These are phyloP conservation scores for Fraxinus pennsylvanica DNA, from an alignment of 257 asterid genomes.

Conservation along the genomic window DNA sequence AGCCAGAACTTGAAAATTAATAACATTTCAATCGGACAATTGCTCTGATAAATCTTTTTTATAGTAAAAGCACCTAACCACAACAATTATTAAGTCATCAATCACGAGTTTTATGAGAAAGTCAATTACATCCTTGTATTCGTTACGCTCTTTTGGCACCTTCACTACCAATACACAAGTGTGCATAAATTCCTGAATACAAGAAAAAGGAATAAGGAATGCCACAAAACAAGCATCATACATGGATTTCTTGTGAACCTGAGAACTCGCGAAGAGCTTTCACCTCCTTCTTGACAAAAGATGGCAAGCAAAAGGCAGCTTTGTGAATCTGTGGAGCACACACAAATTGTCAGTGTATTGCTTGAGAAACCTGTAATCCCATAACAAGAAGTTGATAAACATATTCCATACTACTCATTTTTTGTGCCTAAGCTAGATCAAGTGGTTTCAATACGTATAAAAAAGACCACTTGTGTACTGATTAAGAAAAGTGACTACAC, in stretches of 20 bases:
- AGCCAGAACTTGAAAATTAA: background rate
- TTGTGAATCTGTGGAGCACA: constrained; percentile 63
- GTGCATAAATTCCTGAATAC: background rate
- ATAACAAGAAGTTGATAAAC: no score
- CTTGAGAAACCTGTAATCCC: background rate
- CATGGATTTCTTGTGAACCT: constrained; percentile 8
- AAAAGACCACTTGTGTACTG: background rate
- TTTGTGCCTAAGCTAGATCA: no score
- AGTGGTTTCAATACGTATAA: background rate
- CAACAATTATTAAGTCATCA: background rate
- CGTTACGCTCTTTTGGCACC: background rate
- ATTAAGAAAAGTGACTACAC: background rate
- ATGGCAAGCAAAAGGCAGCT: constrained; percentile 91
- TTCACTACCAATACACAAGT: background rate
- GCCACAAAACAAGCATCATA: background rate
- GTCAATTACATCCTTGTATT: background rate
- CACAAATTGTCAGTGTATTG: constrained; percentile 9
- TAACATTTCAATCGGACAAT: background rate
- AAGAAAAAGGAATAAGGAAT: background rate
- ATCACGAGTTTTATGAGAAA: background rate
- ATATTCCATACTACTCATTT: no score
- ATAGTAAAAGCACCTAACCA: background rate
- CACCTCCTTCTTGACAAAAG: constrained; percentile 84
- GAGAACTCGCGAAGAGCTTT: constrained; percentile 49
- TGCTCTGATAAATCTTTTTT: background rate